Evolutionary conservation across 306 rosid species (phyloP), one percentile per base, ranked within the genome.

Genomic region (Cicer pinnatifidum): DNA sequence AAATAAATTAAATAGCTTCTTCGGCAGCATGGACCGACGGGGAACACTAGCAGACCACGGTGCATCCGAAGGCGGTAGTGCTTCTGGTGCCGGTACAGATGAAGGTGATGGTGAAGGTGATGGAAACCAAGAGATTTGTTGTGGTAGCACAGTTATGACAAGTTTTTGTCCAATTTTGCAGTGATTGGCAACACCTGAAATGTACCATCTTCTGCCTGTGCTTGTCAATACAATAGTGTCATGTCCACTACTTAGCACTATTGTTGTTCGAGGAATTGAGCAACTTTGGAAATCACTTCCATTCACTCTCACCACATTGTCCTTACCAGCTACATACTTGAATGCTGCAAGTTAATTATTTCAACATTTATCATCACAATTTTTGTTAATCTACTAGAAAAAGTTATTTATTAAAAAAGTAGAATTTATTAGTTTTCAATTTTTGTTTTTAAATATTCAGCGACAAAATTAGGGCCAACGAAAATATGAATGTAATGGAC

Each of bases 151-250:
- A 13, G 17, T 70, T 17, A 81, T 13, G 33, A 65, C 5, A 64
- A 81, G 69, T 65, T 70, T 81, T 39, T 75, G 81, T 20, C 81
- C 78, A 10, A 0, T 0, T 38, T 10, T 1, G 19, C 84, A 81
- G 41, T 76, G 78, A 20, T 37, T 0, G 0, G 8, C 10, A 45
- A 70, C 47, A 10, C 81, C 74, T 5, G 74, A 53, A 45, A 81
- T 70, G 58, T 70, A 81, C 78, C 78, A 81, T 71, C 66, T 75
- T 19, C 74, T 64, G 1, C 81, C 81, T 1, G 44, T 6, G 8
- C 9, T 47, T 44, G 35, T 28, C 35, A 81, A 1, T 11, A 9
- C 7, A 44, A 81, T 6, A 1, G 2, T 15, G 39, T 75, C 78
- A 6, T 63, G 1, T 37, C 84, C 84, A 17, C 75, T 45, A 0